Base-by-base conservation (phyloP, 768 basidiomycete species). In the Neoboletus magnificus region DNA sequence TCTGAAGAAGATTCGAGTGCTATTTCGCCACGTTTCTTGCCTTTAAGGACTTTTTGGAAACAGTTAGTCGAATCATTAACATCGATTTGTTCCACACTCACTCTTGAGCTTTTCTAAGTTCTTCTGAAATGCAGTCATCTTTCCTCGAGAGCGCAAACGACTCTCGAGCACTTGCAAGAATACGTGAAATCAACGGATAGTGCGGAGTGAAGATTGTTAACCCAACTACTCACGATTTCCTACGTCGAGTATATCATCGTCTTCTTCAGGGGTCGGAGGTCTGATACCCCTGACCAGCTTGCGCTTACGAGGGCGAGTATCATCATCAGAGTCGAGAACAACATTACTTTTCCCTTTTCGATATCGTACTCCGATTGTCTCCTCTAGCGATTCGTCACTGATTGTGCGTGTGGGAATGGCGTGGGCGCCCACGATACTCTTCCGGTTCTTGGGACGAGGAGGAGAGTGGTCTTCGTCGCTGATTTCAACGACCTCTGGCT, bases 61-160 rank as follows among this genome's bases (percentile, higher is more conserved):
- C 27, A 46, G 39, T 55, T 22, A 64, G 53, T 48, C 42, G 46
- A 33, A n/a, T 32, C 8, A 20, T 22, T 5, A 45, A 43, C 20
- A 40, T 20, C n/a, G 15, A 29, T 20, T 41, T 22, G 2, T 16
- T 36, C 23, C 13, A 22, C 8, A 46, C 66, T 52, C 23, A 92
- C 89, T 76, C 71, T 82, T 88, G 49, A 91, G 62, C 57, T 77
- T 84, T 57, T 87, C 84, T 15, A 91, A 67, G 56, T 81, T 86
- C 65, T 76, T 78, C 59, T 84, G 86, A 66, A 82, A 91, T 6
- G 69, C 57, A 15, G 84, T 79, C 67, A 78, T 76, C 69, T 82
- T 89, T 55, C 76, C 74, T 30, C 88, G 80, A 27, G 72, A 67
- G 35, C 91, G 84, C 30, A 92, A 69, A 42, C 90, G 84, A 8